Conservation (phyloP, 2,329 filamentous ascomycete genomes). For the Aureobasidium sp. region DNA sequence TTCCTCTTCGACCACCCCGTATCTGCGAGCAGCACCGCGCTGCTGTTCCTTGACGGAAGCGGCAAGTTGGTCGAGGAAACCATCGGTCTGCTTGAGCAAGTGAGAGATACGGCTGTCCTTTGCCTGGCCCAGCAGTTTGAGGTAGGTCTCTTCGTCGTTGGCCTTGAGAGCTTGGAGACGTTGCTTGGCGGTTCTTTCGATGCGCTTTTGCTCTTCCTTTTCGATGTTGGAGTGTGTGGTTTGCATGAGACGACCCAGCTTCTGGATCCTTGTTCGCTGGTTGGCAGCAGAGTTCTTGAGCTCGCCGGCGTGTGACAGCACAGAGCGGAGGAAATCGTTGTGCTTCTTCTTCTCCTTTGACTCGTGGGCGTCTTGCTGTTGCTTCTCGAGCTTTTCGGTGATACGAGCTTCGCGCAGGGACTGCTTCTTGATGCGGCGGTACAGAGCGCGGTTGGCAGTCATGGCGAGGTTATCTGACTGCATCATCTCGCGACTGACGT, state of each 20-base stretch:
- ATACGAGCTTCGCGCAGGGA: constrained; percentile 90
- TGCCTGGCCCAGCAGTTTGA: constrained; percentile 94
- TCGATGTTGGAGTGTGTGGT: constrained; percentile 91
- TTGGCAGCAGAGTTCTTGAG: constrained; percentile 60
- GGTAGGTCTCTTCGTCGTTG: constrained; percentile 97
- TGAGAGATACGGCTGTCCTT: constrained; percentile 99
- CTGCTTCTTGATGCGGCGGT: constrained; percentile 95
- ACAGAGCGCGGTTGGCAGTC: constrained; percentile 87
- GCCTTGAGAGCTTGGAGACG: constrained; percentile 98
- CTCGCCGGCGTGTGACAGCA: constrained; percentile 74
- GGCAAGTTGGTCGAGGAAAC: constrained; percentile 92
- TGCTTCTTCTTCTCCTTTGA: constrained; percentile 98
- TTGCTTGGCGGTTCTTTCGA: constrained; percentile 96
- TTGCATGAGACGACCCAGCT: constrained; percentile 84
- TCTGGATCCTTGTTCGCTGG: constrained; percentile 70
- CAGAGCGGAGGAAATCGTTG: constrained; percentile 79
- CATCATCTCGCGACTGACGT: constrained; percentile 85
- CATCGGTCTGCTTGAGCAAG: constrained; percentile 91
- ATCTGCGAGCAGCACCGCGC: constrained; percentile 70
- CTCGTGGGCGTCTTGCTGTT: constrained; percentile 93
- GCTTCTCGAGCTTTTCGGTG: constrained; percentile 98
- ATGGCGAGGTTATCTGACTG: constrained; percentile 94
- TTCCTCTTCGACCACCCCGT: constrained; percentile 54
- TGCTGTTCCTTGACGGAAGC: constrained; percentile 93
- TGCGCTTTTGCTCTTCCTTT: constrained; percentile 97